Evolutionary conservation across 768 basidiomycete genomes (phyloP).

Genomic region (Cystofilobasidium ferigula): DNA sequence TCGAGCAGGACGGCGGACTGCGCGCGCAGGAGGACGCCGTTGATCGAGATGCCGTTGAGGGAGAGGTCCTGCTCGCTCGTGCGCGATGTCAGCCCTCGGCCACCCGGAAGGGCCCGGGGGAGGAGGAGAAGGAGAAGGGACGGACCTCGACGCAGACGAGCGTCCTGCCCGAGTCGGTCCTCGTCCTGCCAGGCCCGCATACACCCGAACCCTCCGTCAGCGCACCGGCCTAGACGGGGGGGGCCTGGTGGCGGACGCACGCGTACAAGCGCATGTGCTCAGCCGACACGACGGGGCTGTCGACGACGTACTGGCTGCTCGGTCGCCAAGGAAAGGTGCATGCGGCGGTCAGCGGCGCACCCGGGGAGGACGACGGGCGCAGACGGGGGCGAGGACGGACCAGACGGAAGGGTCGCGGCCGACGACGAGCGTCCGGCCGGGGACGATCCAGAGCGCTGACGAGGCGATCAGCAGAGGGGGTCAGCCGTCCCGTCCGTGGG

Average conservation of each 20-base stretch:
- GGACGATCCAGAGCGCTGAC: background rate
- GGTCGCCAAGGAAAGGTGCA: background rate
- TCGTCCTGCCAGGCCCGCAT: background rate
- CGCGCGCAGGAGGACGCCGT: background rate
- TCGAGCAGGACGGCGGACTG: conserved; percentile 8
- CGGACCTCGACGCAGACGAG: conserved; percentile 21
- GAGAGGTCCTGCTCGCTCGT: conserved; percentile 2
- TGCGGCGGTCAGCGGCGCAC: background rate
- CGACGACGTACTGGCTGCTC: background rate
- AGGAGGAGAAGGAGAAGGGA: background rate
- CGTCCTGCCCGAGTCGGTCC: conserved; percentile 9
- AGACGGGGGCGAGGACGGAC: background rate
- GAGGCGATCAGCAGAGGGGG: too few species aligned
- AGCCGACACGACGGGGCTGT: background rate
- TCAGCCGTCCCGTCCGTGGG: too few species aligned
- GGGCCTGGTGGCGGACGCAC: background rate
- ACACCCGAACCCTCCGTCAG: background rate
- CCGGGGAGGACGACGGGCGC: too few species aligned
- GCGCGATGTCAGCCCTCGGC: background rate
- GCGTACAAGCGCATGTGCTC: background rate
- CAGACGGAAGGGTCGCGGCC: background rate
- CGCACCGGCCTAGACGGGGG: background rate
- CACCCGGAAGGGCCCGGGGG: too few species aligned
- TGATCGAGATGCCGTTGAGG: conserved; percentile 14
- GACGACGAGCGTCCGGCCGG: background rate